These are phyloP conservation scores for Aspergillus funiculosus DNA, from an alignment of 495 filamentous ascomycete genomes.

Conservation along the genomic window DNA sequence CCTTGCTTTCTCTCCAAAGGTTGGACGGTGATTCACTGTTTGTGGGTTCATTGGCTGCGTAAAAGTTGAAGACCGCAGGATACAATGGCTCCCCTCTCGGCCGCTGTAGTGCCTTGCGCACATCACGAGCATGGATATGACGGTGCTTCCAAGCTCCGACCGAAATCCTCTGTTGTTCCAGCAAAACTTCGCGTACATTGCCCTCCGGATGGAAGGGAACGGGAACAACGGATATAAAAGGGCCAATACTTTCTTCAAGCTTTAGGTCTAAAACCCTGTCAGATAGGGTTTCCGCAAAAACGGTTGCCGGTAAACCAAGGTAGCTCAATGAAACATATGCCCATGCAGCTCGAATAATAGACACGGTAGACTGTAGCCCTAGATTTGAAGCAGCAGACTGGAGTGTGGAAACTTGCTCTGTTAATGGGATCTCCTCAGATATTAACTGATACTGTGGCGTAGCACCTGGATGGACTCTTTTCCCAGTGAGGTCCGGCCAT, in stretches of 20 bases:
- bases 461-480: slow-evolving; percentile 14
- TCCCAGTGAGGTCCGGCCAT: slow-evolving; percentile 31
- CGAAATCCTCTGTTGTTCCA: slow-evolving; percentile 23
- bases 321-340: slow-evolving; percentile 27
- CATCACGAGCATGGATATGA: slow-evolving; percentile 26
- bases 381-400: slow-evolving; percentile 18
- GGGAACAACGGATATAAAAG: slow-evolving; percentile 30
- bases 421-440: slow-evolving; percentile 14
- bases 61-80: slow-evolving; percentile 33
- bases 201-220: slow-evolving; percentile 25
- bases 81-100: slow-evolving; percentile 26
- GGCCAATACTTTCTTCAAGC: slow-evolving; percentile 27
- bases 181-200: slow-evolving; percentile 18
- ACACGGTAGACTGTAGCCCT: slow-evolving; percentile 29
- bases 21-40: background rate
- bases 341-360: slow-evolving; percentile 29
- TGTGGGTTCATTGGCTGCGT: slow-evolving; percentile 1
- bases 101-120: slow-evolving; percentile 24
- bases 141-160: slow-evolving; percentile 21
- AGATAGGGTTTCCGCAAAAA: slow-evolving; percentile 34
- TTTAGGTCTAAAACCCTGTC: slow-evolving; percentile 22
- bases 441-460: slow-evolving; percentile 14
- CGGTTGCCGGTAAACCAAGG: slow-evolving; percentile 26
- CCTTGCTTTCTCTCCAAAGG: slow-evolving; percentile 23
- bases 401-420: slow-evolving; percentile 15